Base-by-base conservation (phyloP, 345 rosid species). In the Eucalyptus tenuipes region DNA sequence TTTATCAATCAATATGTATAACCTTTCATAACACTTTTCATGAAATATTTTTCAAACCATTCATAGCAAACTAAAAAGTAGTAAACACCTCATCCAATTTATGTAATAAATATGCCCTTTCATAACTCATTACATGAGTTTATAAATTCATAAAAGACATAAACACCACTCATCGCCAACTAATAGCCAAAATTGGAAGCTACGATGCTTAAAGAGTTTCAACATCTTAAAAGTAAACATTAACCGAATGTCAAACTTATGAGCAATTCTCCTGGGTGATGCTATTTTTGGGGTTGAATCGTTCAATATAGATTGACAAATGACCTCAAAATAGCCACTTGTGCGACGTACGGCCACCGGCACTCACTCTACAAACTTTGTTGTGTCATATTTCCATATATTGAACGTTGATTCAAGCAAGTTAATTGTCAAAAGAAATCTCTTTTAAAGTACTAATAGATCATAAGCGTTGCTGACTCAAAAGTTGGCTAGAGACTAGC, bases 321-420 rank as follows among this genome's bases (percentile, higher is more conserved):
- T 11, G 68, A 59, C 68, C 68, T 59, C 4, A 5, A 14, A 6
- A 27, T 27, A 59, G 68, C 8, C 68, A 59, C 68, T 59, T 27
- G 4, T 27, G 3, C 4, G 4, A 59, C 7, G 16, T 12, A 59
- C 0, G 7, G 7, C 31, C n/a, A 25, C 66, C 13, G 1, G 66
- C 2, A 13, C 14, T 25, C n/a, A 29, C 3, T 5, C 7, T 27
- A 25, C 3, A 27, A 25, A 0, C n/a, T 59, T 12, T 27, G n/a
- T 27, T 12, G n/a, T 11, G 31, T 27, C 31, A 59, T 10, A 59
- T 17, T 8, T 52, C 16, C 7, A 12, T 27, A 13, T 27, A 59
- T 2, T 27, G 31, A 12, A 25, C 13, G 14, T 27, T 59, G 31
- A 25, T 12, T 59, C 16, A 59, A 59, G 68, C 68, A 59, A 59